Evolutionary conservation across 805 yeast genomes (phyloP), one percentile per base, ranked within the genome.

Genomic region (Candida methanosorbosa): DNA sequence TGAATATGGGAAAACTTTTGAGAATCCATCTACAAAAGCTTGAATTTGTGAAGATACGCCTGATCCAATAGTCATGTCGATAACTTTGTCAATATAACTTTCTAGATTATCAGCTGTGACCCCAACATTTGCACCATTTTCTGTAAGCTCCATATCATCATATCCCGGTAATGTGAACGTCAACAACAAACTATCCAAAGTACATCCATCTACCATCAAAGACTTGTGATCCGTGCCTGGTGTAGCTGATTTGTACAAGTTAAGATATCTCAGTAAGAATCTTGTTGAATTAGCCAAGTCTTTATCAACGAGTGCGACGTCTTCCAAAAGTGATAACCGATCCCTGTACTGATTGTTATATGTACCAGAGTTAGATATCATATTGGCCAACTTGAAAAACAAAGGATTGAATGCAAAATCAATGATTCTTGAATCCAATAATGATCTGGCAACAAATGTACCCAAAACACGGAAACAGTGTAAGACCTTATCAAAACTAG

Each of bases 381-480:
- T 55, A 42, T 38, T 71, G 63, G 81, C 70, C 12, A 82, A 41
- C 32, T 71, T 68, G 51, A 90, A 81, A 49, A 90, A 85, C 3
- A 75, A 54, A 0, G 76, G 70, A 49, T 76, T 85, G 59, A 90
- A 79, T 31, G 75, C 66, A 54, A 90, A 78, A 53, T 92, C 97
- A 31, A 90, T 69, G 30, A 88, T 76, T 42, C 97, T 66, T n/a
- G 84, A 78, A 56, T 90, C 98, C 34, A 90, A 56, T 50, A 88
- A 61, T 0, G 96, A 81, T 39, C 97, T 68, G 0, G 95, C 96
- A 34, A 87, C 66, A 50, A 92, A 86, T 35, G 73, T 75, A 3
- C 98, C 98, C 40, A 90, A 59, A 16, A 73, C 67, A 13, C 67
- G 64, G 54, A 85, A 90, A 31, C 78, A 55, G 19, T 66, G 64